Evolutionary conservation across 306 rosid genomes (phyloP), one percentile per base, ranked within the genome.

Genomic region (Cicer pinnatifidum): DNA sequence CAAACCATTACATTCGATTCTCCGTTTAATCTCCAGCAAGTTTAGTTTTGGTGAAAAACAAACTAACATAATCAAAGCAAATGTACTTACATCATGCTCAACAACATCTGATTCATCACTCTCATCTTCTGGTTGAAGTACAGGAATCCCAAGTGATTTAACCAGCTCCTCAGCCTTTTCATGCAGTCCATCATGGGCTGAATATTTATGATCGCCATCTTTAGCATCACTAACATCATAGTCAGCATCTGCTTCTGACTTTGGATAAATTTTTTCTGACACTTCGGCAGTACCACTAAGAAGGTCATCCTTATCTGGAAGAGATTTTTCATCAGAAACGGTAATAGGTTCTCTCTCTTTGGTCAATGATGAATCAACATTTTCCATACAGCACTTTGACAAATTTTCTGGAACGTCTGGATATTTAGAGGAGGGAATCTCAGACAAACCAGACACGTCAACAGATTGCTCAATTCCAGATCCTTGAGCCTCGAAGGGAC

Each of bases 11-110:
- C 53, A 52, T 50, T 69, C 60, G 20, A 59, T 75, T 11, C 66
- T 54, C 41, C 52, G 11, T 67, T 67, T 33, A 61, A 61, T 60
- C 65, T 46, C 9, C 51, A 61, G 2, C 67, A 20, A 73, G 73
- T 73, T 20, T 37, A 38, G 39, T 69, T 83, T 44, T 15, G 41
- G 23, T 51, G 53, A 11, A 41, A 73, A 64, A 12, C 10, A 40
- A 69, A 69, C 33, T 6, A 73, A 28, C 67, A 60, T 37, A 71
- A 16, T 6, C 39, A 54, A 45, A 73, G 46, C 6, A 82, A 59
- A 61, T 37, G 19, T 67, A 84, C 97, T 86, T 82, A 91, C 97
- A 84, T 91, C 97, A 19, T 89, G 92, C 83, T 89, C 97, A 56
- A 91, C 79, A 44, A 75, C 62, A 78, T 89, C 96, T 0, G 96